Base-by-base conservation (phyloP, 148 eudicot species). In the Cornus florida region DNA sequence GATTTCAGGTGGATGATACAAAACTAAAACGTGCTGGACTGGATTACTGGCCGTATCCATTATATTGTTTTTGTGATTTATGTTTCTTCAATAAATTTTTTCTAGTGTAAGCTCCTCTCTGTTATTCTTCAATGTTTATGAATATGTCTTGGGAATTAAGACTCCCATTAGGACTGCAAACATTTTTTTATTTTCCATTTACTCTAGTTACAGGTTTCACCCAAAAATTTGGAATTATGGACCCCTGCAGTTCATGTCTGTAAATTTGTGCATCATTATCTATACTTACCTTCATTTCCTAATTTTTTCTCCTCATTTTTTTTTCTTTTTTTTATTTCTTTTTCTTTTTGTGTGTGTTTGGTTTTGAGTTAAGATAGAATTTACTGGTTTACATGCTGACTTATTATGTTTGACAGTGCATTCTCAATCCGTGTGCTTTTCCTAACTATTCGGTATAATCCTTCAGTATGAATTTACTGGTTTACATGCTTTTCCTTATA, bases 1-100 rank as follows among this genome's bases (percentile, higher is more conserved):
- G 97, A 59, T 96, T 93, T 86, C 82, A 79, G 80, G 86, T 96
- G 72, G 99, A 93, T 78, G 89, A 92, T 82, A 70, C 92, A 72
- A 96, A 93, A 83, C 83, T 96, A 78, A 96, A 96, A 87, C 97
- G 99, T 20, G 99, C 99, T 84, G 99, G 99, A 72, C 81, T 93
- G 81, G 99, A 96, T 90, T 96, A 96, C 75, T 96, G 99, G 99
- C 99, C 99, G 99, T 96, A 96, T 96, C 98, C 94, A 60, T 75
- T 20, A 16, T 48, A 41, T 46, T 64, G 56, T 23, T 16, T 71
- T 73, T 33, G 35, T 5, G 35, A 39, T 19, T 9, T 3, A 62
- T 17, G 62, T 17, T 11, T 64, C 35, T 72, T 41, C 64, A 32
- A 16, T 13, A 75, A 10, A n/a, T 20, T n/a, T 39, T 64, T 12